phyloP scores from a whole-genome alignment of 352 stramenopile genomes.

The Phytopythium litorale region DNA sequence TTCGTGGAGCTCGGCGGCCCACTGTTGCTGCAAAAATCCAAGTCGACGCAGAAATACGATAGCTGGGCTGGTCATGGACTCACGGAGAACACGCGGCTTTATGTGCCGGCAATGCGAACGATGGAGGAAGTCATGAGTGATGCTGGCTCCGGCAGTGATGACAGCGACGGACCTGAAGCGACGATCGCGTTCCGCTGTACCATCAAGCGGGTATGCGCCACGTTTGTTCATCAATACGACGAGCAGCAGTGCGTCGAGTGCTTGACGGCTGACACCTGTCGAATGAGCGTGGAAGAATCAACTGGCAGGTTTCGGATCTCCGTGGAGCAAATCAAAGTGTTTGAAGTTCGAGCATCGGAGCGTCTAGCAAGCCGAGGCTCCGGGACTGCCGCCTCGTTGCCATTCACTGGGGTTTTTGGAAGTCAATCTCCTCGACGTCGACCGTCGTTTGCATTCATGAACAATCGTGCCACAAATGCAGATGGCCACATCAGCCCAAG shows the following conservation, averaged over 20 bases:
- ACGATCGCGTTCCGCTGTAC: slow-evolving; percentile 55
- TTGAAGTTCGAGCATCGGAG: slow-evolving; percentile 8
- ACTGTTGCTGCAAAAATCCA: neutral
- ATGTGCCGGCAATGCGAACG: slow-evolving; percentile 33
- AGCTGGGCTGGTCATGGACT: neutral
- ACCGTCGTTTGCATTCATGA: neutral
- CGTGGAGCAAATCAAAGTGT: slow-evolving; percentile 42
- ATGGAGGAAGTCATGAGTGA: slow-evolving; percentile 26
- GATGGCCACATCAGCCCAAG: neutral
- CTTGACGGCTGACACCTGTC: slow-evolving; percentile 52
- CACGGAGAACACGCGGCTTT: neutral
- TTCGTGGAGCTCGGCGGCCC: neutral
- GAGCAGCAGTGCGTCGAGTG: slow-evolving; percentile 37
- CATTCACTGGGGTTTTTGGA: slow-evolving; percentile 7
- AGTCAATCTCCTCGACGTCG: slow-evolving; percentile 1
- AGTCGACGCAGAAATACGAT: neutral
- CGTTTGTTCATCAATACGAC: slow-evolving; percentile 37
- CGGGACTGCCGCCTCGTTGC: neutral
- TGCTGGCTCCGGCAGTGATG: slow-evolving; percentile 4
- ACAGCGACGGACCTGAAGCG: slow-evolving; percentile 7
- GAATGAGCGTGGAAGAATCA: slow-evolving; percentile 57
- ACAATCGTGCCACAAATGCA: neutral
- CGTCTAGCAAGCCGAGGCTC: neutral
- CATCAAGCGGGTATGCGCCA: slow-evolving; percentile 52
- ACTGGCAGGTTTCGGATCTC: slow-evolving; percentile 52